These are phyloP conservation scores for Trypanosoma boissoni DNA, from an alignment of 208 protist genomes.

Conservation along the genomic window DNA sequence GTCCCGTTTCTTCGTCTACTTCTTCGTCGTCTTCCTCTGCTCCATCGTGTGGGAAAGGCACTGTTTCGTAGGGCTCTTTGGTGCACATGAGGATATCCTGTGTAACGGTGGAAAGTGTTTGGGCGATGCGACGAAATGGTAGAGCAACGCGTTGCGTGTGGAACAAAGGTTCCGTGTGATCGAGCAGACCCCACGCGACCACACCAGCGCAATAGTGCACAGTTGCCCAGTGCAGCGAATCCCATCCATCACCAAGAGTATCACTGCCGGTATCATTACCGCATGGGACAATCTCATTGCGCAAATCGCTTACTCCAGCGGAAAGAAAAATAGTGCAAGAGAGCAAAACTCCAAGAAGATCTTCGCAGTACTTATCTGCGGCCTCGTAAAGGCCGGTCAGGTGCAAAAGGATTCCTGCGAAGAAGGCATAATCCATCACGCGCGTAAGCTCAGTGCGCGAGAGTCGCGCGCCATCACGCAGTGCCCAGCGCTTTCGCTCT, in stretches of 20 bases:
- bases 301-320: slow-evolving; percentile 18
- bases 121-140: slow-evolving; percentile 36
- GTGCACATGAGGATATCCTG: background rate
- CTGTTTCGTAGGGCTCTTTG: background rate
- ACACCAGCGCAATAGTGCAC: slow-evolving; percentile 64
- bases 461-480: background rate
- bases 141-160: slow-evolving; percentile 18
- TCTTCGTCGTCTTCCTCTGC: background rate
- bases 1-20: slow-evolving; percentile 15
- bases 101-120: slow-evolving; percentile 35
- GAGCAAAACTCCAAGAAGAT: slow-evolving; percentile 46
- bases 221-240: slow-evolving; percentile 58
- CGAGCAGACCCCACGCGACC: slow-evolving; percentile 51
- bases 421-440: slow-evolving; percentile 36
- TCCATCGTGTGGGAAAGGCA: background rate
- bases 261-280: background rate
- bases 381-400: slow-evolving; percentile 56
- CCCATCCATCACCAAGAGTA: background rate
- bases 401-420: slow-evolving; percentile 59
- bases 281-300: slow-evolving; percentile 3
- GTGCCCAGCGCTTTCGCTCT: slow-evolving; percentile 15
- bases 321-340: slow-evolving; percentile 70
- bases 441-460: slow-evolving; percentile 15
- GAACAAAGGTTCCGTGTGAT: slow-evolving; percentile 41
- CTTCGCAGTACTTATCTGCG: slow-evolving; percentile 63